phyloP scores from a whole-genome alignment of 495 filamentous ascomycete species.

The Chaetomium cochliodes region DNA sequence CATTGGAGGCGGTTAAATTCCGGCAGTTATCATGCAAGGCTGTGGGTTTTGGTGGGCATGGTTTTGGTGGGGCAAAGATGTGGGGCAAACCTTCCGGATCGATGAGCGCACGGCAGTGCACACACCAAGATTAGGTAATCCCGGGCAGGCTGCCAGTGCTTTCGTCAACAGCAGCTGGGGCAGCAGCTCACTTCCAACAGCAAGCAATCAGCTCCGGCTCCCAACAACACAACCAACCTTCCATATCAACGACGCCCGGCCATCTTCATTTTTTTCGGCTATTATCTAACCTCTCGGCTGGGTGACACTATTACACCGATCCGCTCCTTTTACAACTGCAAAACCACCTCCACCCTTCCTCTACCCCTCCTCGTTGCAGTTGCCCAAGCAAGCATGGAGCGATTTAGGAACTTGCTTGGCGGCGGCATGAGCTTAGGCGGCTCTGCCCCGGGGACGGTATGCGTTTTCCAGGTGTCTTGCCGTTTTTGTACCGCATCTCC shows the following conservation, averaged over 20 bases:
- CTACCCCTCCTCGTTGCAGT: not conserved
- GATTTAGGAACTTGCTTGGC: slow-evolving; percentile 80
- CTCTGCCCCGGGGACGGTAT: slow-evolving; percentile 73
- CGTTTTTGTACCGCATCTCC: not conserved
- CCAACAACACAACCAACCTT: slow-evolving; percentile 15
- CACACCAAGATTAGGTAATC: slow-evolving; percentile 29
- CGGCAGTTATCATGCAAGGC: slow-evolving; percentile 10
- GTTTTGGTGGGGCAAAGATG: slow-evolving; percentile 4
- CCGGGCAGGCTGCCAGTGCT: slow-evolving; percentile 39
- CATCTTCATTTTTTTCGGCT: slow-evolving; percentile 1
- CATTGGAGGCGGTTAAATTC: slow-evolving; percentile 16
- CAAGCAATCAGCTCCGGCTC: slow-evolving; percentile 16
- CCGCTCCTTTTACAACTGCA: not conserved
- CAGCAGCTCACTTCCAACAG: slow-evolving; percentile 18
- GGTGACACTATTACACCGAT: not conserved
- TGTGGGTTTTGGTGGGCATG: not conserved
- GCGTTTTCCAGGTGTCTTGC: slow-evolving; percentile 23
- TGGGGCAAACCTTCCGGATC: not conserved
- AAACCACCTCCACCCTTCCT: not conserved
- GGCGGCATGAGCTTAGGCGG: slow-evolving; percentile 71
- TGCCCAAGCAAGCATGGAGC: slow-evolving; percentile 64
- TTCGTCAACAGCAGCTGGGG: slow-evolving; percentile 36
- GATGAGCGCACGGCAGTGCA: not conserved
- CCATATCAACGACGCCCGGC: not conserved
- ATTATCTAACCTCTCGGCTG: not conserved